These are phyloP conservation scores for Durusdinium trenchii DNA, from an alignment of 73 alveolate species.

Conservation along the genomic window DNA sequence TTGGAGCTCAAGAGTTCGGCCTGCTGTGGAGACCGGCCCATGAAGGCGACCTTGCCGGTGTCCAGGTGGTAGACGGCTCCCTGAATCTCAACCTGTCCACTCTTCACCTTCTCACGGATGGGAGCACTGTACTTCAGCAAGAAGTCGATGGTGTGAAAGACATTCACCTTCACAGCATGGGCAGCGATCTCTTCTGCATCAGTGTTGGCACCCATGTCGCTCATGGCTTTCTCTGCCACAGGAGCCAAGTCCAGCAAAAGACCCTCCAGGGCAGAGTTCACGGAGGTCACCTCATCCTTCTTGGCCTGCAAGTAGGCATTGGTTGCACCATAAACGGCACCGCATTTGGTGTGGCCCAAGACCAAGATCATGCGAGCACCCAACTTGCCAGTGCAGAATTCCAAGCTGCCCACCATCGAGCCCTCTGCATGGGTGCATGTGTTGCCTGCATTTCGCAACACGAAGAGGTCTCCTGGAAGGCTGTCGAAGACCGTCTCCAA, in stretches of 20 bases:
- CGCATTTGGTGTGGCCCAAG: constrained; percentile 40
- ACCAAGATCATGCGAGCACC: constrained; percentile 50
- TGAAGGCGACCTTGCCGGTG: constrained; percentile 33
- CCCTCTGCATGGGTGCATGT: constrained; percentile 27
- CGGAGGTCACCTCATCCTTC: not conserved
- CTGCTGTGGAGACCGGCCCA: constrained; percentile 22
- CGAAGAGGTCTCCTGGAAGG: constrained; percentile 20
- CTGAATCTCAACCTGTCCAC: constrained; percentile 49
- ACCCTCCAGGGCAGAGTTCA: constrained; percentile 13
- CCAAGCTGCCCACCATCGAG: constrained; percentile 44
- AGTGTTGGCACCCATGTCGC: constrained; percentile 29
- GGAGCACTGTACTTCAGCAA: constrained; percentile 43
- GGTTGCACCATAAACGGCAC: constrained; percentile 29
- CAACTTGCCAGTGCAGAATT: constrained; percentile 27
- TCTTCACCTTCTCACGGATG: constrained; percentile 2
- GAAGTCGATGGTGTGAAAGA: constrained; percentile 57
- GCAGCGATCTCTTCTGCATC: constrained; percentile 30
- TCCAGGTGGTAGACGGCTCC: constrained; percentile 3
- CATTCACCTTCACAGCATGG: not conserved
- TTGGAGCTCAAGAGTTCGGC: not conserved
- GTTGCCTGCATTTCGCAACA: constrained; percentile 39
- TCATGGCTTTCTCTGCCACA: constrained; percentile 54
- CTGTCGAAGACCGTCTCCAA: constrained; percentile 17
- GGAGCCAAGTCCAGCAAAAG: constrained; percentile 39
- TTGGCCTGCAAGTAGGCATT: not conserved